Evolutionary conservation across 169 alveolate genomes (phyloP), one percentile per base, ranked within the genome.

Genomic region (Eimeria zaria): DNA sequence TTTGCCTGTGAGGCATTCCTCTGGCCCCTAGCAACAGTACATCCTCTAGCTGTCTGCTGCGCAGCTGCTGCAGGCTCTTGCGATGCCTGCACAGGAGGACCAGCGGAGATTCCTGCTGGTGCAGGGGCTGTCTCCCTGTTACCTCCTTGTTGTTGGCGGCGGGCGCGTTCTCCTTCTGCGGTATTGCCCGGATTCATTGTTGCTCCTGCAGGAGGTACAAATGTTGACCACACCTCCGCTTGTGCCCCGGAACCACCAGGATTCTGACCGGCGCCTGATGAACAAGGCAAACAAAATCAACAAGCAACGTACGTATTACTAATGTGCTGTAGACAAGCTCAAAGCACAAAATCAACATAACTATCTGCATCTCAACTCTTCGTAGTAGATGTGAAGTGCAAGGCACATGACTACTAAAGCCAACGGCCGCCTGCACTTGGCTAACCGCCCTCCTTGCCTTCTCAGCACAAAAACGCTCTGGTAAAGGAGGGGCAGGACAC

Each of bases 401-500:
- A n/a, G n/a, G n/a, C n/a, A n/a, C n/a, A n/a, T n/a, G n/a, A n/a
- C n/a, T n/a, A n/a, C n/a, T n/a, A n/a, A n/a, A n/a, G n/a, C n/a
- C n/a, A n/a, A n/a, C n/a, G n/a, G n/a, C n/a, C n/a, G n/a, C n/a
- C n/a, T n/a, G n/a, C 62, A 53, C 62, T 53, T 53, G 11, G 62
- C 62, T 22, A 18, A 16, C 12, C 69, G 22, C 6, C 27, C 36
- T 64, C 12, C 24, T 22, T 69, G n/a, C 20, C 24, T 16, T 4
- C 78, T 69, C 24, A 69, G 48, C 78, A 24, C 78, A 33, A 14
- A 48, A 14, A 33, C 27, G 78, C 27, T 12, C 24, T 22, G 78
- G 78, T 6, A 48, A 69, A n/a, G 78, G 78, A 33, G 78, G 78
- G 78, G 78, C 78, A 5, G 78, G 78, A 69, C 78, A 69, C 27